A percentile compares a stretch with the other conserved stretches of the same genome.
Conservation (phyloP, 2,329 filamentous ascomycete genomes). For the Fusarium tjaetaba region DNA sequence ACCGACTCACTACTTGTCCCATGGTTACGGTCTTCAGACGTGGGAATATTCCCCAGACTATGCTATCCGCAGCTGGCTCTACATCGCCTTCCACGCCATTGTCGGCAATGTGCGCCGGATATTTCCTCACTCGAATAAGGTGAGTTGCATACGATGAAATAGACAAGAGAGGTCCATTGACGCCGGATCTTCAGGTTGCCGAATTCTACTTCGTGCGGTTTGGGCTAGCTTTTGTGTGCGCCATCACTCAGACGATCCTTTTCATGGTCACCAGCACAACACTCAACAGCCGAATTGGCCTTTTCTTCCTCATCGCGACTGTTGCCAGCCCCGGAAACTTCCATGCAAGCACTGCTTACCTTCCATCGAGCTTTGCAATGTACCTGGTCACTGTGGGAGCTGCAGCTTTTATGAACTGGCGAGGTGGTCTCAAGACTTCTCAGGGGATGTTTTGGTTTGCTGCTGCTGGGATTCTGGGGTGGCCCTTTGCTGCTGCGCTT, state of each 20-base stretch:
- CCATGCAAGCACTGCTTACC: conserved; percentile 84
- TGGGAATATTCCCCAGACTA: conserved; percentile 99
- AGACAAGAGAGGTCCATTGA: background rate
- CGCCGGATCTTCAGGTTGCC: conserved; percentile 54
- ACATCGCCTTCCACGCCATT: conserved; percentile 81
- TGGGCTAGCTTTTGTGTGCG: conserved; percentile 78
- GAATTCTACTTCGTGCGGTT: conserved; percentile 92
- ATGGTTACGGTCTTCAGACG: conserved; percentile 93
- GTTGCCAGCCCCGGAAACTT: conserved; percentile 91
- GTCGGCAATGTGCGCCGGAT: conserved; percentile 74
- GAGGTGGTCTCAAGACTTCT: conserved; percentile 79
- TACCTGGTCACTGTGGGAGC: conserved; percentile 88
- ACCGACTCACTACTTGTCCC: conserved; percentile 90
- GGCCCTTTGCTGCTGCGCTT: conserved; percentile 91
- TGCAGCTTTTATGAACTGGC: conserved; percentile 91
- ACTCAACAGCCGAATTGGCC: conserved; percentile 83
- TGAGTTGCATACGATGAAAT: conserved; percentile 29
- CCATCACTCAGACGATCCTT: conserved; percentile 82
- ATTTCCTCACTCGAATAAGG: conserved; percentile 69
- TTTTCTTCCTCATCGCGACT: conserved; percentile 83
- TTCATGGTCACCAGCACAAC: conserved; percentile 80
- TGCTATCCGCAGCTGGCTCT: conserved; percentile 95
- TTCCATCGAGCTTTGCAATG: conserved; percentile 98
- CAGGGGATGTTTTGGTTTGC: conserved; percentile 92
- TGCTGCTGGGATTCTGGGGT: conserved; percentile 84